Percentiles rank a stretch among this genome's conserved stretches.
Conservation (phyloP, 768 basidiomycete genomes). For the Podaxis rugospora region DNA sequence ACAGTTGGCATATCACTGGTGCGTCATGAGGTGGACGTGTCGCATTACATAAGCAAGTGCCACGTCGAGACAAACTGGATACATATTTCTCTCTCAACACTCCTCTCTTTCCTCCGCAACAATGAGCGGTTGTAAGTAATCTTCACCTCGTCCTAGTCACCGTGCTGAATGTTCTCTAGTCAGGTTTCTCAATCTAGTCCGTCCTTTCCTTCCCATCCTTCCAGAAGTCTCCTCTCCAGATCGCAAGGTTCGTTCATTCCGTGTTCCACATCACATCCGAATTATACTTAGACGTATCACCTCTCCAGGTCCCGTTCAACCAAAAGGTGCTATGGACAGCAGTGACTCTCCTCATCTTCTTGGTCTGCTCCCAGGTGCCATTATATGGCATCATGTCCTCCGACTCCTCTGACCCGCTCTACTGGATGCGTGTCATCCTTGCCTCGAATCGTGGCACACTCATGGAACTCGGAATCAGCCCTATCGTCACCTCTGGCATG, state of each 20-base stretch:
- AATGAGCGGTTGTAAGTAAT: conserved; percentile 73
- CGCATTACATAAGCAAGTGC: conserved; percentile 2
- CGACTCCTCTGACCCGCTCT: conserved; percentile 97
- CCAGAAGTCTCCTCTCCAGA: conserved; percentile 98
- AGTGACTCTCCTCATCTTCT: conserved; percentile 97
- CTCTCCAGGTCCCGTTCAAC: conserved; percentile 86
- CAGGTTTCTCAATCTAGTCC: conserved; percentile 96
- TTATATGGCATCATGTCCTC: conserved; percentile 99
- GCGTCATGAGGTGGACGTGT: background rate
- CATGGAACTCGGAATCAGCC: conserved; percentile 98
- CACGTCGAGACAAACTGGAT: conserved; percentile 4
- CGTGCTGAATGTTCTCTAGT: conserved; percentile 40
- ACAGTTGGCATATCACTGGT: too few relatives aligned
- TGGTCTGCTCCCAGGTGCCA: conserved; percentile 98
- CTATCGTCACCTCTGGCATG: conserved; percentile 98
- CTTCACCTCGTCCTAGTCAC: background rate
- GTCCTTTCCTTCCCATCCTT: conserved; percentile 94
- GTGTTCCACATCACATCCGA: background rate
- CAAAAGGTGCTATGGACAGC: conserved; percentile 99
- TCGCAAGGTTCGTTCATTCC: conserved; percentile 67
- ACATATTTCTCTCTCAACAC: background rate
- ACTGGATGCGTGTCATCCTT: conserved; percentile 99
- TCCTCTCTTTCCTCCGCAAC: conserved; percentile 32
- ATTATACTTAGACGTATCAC: background rate
- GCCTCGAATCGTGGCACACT: conserved; percentile 98